Base-by-base conservation (phyloP, 169 alveolate genomes). In the Cryptosporidium canis region DNA sequence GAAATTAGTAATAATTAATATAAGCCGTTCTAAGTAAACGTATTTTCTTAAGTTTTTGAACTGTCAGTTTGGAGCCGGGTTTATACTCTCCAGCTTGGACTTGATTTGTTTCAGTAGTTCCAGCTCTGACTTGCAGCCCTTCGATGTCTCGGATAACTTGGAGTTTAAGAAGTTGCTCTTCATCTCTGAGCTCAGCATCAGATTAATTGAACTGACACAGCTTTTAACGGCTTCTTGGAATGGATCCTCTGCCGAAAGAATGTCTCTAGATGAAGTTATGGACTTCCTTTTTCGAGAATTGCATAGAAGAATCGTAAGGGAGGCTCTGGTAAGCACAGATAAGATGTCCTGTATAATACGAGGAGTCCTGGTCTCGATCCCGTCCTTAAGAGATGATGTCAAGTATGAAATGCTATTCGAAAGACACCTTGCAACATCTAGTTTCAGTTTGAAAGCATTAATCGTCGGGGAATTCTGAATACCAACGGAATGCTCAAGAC, bases 381-480 rank as follows among this genome's bases (percentile, higher is more conserved):
- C 48, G 29, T 77, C 87, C 39, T 63, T 77, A n/a, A 77, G 24
- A 16, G 71, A 61, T 18, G 58, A 24, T 24, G 66, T 12, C 31
- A 77, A 39, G 37, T 58, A 29, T n/a, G 65, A 55, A 77, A 56
- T 77, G 41, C 87, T 41, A 21, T 27, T 77, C 14, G 58, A 56
- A 18, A 77, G 39, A 33, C 87, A 77, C 27, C 51, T 58, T 77
- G 63, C 63, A 24, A 77, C 18, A 8, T 77, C 72, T 21, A 35
- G 51, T 33, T 45, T 77, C 24, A 55, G 29, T 45, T 77, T 77
- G 0, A 39, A 12, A 61, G 68, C 47, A 35, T 8, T 61, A 12
- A 29, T 3, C 7, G 27, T 3, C 9, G 68, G 45, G 14, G 68
- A 61, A 35, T 61, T 61, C 6, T 35, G 41, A 31, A 61, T 61